Evolutionary conservation across 192 early-diverging fungal genomes (phyloP), one percentile per base, ranked within the genome.

Genomic region (Backusella circina): DNA sequence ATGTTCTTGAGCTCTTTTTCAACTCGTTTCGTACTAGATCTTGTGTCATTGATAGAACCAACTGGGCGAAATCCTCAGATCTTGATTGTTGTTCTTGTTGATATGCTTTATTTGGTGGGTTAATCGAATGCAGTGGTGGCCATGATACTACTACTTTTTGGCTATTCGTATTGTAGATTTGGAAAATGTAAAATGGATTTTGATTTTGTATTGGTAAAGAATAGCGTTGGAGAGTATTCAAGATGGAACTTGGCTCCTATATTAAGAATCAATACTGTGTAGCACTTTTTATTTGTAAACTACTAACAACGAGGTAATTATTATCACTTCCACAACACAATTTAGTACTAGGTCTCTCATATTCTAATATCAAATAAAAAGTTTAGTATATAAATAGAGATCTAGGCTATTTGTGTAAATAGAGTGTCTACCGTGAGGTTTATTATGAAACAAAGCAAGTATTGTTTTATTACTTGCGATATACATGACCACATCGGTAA

Each of bases 401-500:
- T 28, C 54, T 61, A 61, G 8, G 23, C 21, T 28, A 61, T 61
- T 51, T 51, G n/a, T n/a, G 18, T 51, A 21, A 21, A 21, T 51
- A 41, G 16, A 28, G 10, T 61, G 54, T 61, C 26, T 61, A 61
- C 54, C 54, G 6, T 61, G 54, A 28, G 10, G 23, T 68, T 41
- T 57, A 38, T 54, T 57, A 54, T 77, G 75, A 39, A 77, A 77
- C 61, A 77, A 77, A 12, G 69, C 69, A 9, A 77, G 51, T 21
- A 77, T 23, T 3, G 50, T 39, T 36, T 77, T 44, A 70, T 77
- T 70, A 8, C 57, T 38, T 38, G 57, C 57, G 16, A 54, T 77
- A 54, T 77, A 77, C 41, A 71, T 77, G 26, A 77, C 69, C 18
- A 77, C 26, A 65, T 77, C 69, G 31, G 71, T 44, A 18, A 71